Percentiles rank a stretch among this genome's conserved stretches.
phyloP scores from a whole-genome alignment of 257 asterid genomes.

The Craterostigma plantagineum region DNA sequence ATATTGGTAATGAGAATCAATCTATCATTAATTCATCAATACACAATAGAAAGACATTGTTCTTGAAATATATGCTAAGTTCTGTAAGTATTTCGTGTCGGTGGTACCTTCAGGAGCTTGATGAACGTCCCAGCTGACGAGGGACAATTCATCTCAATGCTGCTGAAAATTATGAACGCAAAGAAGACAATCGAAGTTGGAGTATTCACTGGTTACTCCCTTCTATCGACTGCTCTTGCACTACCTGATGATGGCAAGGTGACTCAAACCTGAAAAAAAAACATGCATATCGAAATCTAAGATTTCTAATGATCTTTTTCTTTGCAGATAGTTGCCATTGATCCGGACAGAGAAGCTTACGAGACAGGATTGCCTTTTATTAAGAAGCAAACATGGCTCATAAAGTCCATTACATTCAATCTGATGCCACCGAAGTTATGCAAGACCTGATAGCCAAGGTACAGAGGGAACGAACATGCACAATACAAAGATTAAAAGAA shows the following conservation, averaged over 20 bases:
- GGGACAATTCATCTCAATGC: conserved; percentile 26
- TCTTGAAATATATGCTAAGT: too few relatives aligned
- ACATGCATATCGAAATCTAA: too few relatives aligned
- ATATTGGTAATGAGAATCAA: conserved; percentile 10
- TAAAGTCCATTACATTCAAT: conserved; percentile 26
- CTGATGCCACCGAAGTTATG: conserved; percentile 21
- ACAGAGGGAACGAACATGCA: too few relatives aligned
- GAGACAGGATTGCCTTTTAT: conserved; percentile 33
- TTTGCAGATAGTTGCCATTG: conserved; percentile 25
- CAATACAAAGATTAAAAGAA: too few relatives aligned
- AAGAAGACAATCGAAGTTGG: conserved; percentile 44
- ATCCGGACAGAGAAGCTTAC: conserved; percentile 37
- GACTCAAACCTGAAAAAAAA: not conserved
- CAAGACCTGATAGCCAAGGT: conserved; percentile 17
- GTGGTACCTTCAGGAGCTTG: conserved; percentile 20
- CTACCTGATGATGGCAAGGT: conserved; percentile 37
- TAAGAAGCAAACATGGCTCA: conserved; percentile 31
- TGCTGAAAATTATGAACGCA: conserved; percentile 41
- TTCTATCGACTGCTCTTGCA: conserved; percentile 33
- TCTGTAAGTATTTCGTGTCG: too few relatives aligned
- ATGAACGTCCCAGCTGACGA: conserved; percentile 43
- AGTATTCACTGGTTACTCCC: conserved; percentile 47
- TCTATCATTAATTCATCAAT: not conserved
- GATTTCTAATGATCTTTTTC: not conserved
- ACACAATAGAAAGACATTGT: too few relatives aligned